Evolutionary conservation across 257 asterid genomes (phyloP), one percentile per base, ranked within the genome.

Genomic region (Nicotiana tabacum): DNA sequence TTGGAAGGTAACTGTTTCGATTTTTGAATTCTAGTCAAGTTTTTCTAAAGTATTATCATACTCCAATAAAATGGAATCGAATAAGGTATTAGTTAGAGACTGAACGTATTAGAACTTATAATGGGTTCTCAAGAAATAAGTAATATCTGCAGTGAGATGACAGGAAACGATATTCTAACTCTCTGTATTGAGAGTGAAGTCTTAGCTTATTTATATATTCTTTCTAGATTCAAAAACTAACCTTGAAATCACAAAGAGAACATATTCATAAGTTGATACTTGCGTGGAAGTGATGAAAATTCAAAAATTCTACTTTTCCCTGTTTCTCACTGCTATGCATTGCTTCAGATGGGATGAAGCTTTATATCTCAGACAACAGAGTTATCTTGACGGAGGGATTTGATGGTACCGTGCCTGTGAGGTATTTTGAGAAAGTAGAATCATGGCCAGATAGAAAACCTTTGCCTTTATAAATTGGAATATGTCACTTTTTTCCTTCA

Each of bases 351-450:
- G 98, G 99, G 78, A 93, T 94, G 97, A 96, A 91, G 91, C 89
- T 96, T 29, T 94, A 94, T 80, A 72, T 93, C 82, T 94, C 98
- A 27, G 99, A 96, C 83, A 94, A 96, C 88, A 84, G 64, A 87
- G 99, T 96, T 90, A 91, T 94, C 82, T 88, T 96, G 86, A 94
- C 99, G 0, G 98, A 94, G 90, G 99, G 99, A 30, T 91, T 93
- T 74, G 92, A 93, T 39, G 98, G 98, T 13, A 90, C 87, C 8
- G 97, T 94, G 84, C 98, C 98, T 0, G 90, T 62, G 61, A 93
- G 90, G 89, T 96, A 93, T 84, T 93, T 96, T 85, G 88, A 82
- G 85, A 88, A 92, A 91, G 88, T 94, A 66, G 97, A 93, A 87
- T 89, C 98, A 24, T 94, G 98, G 98, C 98, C 99, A 33, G 87